A percentile compares a stretch with the other conserved stretches of the same genome.
phyloP scores from a whole-genome alignment of 257 asterid species.

The Fraxinus anomala region DNA sequence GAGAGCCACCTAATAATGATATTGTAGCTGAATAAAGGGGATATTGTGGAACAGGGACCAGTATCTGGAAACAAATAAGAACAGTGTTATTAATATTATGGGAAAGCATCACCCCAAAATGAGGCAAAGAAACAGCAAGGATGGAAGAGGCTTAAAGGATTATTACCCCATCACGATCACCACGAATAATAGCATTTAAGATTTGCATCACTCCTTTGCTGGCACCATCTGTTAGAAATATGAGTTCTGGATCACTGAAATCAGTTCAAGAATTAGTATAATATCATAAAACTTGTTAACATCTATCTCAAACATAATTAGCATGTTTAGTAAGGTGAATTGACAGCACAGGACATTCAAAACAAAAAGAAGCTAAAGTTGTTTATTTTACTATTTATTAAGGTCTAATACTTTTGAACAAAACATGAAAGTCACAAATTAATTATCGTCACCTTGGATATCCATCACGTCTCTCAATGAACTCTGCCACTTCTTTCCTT shows the following conservation, averaged over 20 bases:
- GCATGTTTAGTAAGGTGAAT: not conserved
- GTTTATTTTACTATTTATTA: not conserved
- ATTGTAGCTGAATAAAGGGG: slow-evolving; percentile 97
- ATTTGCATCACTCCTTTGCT: slow-evolving; percentile 99
- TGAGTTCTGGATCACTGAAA: slow-evolving; percentile 96
- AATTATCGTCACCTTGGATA: slow-evolving; percentile 74
- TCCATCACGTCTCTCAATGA: slow-evolving; percentile 97
- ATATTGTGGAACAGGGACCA: slow-evolving; percentile 98
- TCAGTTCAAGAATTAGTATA: slow-evolving; percentile 22
- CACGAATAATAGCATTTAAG: slow-evolving; percentile 66
- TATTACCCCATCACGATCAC: slow-evolving; percentile 75
- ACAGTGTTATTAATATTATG: slow-evolving; percentile 11
- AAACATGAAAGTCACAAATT: not conserved
- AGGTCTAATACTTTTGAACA: not conserved
- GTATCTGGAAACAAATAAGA: slow-evolving; percentile 46
- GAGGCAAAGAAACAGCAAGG: not conserved
- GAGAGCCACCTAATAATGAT: slow-evolving; percentile 82
- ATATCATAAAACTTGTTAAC: not conserved
- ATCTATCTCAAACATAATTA: not conserved
- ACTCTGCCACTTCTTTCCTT: slow-evolving; percentile 94
- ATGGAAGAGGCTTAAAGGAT: slow-evolving; percentile 13
- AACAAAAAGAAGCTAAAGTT: not conserved
- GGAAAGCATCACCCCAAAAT: not conserved
- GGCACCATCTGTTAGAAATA: slow-evolving; percentile 96
- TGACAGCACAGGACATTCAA: not conserved